phyloP scores from a whole-genome alignment of 495 filamentous ascomycete species.

The Trichoderma gamsii region DNA sequence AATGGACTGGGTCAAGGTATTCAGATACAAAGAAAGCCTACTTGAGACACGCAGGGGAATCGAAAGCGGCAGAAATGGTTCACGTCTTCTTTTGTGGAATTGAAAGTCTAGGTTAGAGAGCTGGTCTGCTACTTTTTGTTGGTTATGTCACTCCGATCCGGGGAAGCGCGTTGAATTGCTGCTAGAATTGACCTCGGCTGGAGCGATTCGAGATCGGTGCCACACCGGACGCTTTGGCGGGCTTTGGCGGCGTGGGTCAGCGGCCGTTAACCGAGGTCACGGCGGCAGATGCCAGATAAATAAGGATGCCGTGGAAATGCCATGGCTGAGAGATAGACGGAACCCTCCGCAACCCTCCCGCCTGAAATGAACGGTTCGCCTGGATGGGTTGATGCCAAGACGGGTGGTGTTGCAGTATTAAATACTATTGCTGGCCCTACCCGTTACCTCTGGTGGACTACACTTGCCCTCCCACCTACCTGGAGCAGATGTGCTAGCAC shows the following conservation, averaged over 20 bases:
- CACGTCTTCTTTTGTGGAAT: too few species aligned
- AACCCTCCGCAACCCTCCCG: too few species aligned
- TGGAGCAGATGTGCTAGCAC: too few species aligned
- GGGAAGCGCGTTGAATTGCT: background rate
- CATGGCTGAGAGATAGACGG: background rate
- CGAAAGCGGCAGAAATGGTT: too few species aligned
- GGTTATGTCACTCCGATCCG: conserved; percentile 10
- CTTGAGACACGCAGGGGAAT: background rate
- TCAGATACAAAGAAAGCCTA: background rate
- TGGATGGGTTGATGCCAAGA: too few species aligned
- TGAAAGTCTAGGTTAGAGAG: background rate
- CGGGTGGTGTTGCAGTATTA: too few species aligned
- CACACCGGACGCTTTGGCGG: background rate
- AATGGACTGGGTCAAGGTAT: background rate
- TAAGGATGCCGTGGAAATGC: background rate
- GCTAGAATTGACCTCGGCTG: conserved; percentile 3
- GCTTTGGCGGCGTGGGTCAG: background rate
- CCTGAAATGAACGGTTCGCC: too few species aligned
- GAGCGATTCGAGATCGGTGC: background rate
- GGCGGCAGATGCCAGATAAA: background rate
- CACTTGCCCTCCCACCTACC: too few species aligned
- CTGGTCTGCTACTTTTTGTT: background rate
- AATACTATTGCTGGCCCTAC: too few species aligned
- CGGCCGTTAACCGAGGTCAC: background rate
- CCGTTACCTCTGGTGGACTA: too few species aligned